Evolutionary conservation across 345 rosid species (phyloP).

Genomic region (Arabidopsis arenosa): DNA sequence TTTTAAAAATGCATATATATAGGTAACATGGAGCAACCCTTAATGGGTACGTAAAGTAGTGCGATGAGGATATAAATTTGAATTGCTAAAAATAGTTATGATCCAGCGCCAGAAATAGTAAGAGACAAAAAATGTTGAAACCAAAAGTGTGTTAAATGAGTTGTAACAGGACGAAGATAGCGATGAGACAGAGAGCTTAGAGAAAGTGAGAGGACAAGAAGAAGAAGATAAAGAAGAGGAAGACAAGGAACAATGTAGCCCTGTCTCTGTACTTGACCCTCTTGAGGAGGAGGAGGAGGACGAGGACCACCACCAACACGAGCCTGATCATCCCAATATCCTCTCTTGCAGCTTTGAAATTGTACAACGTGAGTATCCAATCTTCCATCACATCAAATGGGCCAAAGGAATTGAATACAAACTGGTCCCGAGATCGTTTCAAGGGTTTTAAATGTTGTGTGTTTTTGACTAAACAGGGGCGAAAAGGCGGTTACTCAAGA

Average conservation of each 20-base stretch:
- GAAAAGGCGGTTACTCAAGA: conserved; percentile 68
- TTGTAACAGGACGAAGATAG: conserved; percentile 57
- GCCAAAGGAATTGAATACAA: conserved; percentile 1
- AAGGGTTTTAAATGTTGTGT: conserved; percentile 4
- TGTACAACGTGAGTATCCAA: conserved; percentile 73
- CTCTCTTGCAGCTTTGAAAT: conserved; percentile 55
- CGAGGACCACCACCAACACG: conserved; percentile 55
- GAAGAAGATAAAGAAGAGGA: conserved; percentile 62
- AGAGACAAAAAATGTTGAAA: conserved; percentile 38
- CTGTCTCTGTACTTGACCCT: conserved; percentile 90
- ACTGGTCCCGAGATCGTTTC: conserved; percentile 4
- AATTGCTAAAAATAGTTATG: conserved; percentile 36
- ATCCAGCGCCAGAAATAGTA: conserved; percentile 25
- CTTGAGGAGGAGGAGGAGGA: conserved; percentile 55
- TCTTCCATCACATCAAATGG: conserved; percentile 21
- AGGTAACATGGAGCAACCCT: conserved; percentile 22
- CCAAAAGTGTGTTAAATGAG: conserved; percentile 42
- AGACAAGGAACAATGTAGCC: conserved; percentile 90
- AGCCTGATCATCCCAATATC: conserved; percentile 50
- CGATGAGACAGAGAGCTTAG: conserved; percentile 51
- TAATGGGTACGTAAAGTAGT: conserved; percentile 8
- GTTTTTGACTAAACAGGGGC: conserved; percentile 59
- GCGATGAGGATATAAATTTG: conserved; percentile 25
- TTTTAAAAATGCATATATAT: neutral
- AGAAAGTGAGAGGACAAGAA: conserved; percentile 49